Conservation (phyloP, 2,329 filamentous ascomycete genomes). For the Ophiostoma angusticollis region DNA sequence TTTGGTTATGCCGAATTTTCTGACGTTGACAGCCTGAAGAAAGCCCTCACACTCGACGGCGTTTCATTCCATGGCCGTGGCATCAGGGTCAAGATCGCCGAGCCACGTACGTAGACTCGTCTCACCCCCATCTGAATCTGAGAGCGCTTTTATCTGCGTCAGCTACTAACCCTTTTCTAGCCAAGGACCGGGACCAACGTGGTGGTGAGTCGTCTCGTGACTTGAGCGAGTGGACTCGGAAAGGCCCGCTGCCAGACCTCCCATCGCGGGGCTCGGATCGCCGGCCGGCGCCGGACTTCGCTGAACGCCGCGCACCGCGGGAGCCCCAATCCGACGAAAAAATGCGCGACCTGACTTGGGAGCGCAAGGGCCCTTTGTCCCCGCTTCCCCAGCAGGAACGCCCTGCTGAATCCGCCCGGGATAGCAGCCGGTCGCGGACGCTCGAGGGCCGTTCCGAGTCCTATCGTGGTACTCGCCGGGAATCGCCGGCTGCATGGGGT, state of each 20-base stretch:
- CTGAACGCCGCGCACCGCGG: constrained; percentile 56
- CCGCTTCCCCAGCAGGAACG: constrained; percentile 47
- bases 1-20: constrained; percentile 97
- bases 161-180: constrained; percentile 32
- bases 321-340: constrained; percentile 62
- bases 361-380: constrained; percentile 82
- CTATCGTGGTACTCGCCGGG: constrained; percentile 48
- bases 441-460: constrained; percentile 48
- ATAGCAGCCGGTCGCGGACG: constrained; percentile 38
- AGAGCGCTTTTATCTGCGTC: no score
- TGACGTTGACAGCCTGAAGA: constrained; percentile 77
- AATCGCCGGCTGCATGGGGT: constrained; percentile 66
- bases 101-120: constrained; percentile 67
- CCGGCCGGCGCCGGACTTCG: constrained; percentile 35
- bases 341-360: constrained; percentile 71
- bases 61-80: constrained; percentile 74
- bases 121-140: no score
- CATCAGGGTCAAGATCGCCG: constrained; percentile 88
- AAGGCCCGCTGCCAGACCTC: constrained; percentile 50
- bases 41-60: constrained; percentile 74
- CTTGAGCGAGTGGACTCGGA: constrained; percentile 82
- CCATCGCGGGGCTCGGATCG: constrained; percentile 29
- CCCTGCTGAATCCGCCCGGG: constrained; percentile 32
- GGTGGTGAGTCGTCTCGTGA: constrained; percentile 62
- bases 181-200: constrained; percentile 64